Conservation (phyloP, 805 yeast genomes). For the Tetrapisispora iriomotensis region DNA sequence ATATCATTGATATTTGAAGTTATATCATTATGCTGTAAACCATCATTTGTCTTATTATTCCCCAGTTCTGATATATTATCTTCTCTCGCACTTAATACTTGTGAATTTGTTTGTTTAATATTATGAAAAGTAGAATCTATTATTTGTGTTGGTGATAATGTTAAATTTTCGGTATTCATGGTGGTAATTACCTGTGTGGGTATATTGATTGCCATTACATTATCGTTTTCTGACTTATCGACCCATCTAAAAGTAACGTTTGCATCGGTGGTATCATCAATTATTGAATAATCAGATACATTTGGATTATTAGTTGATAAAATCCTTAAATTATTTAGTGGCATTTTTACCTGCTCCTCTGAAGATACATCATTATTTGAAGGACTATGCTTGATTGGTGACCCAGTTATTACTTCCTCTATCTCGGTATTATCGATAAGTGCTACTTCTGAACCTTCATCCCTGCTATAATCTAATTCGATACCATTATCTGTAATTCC, state of each 20-base stretch:
- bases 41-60: neutral
- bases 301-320: neutral
- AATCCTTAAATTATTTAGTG: no score
- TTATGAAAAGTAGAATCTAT: neutral
- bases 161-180: conserved; percentile 8
- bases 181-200: conserved; percentile 16
- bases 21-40: neutral
- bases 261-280: conserved; percentile 15
- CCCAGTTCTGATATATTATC: neutral
- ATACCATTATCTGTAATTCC: neutral
- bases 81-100: neutral
- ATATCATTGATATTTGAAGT: no score
- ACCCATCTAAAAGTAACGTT: conserved; percentile 12
- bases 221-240: conserved; percentile 6
- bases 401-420: no score
- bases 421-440: neutral
- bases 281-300: conserved; percentile 5
- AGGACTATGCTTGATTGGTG: no score
- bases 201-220: conserved; percentile 7
- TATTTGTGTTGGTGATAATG: neutral
- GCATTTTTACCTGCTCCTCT: neutral
- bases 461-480: conserved; percentile 2
- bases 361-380: neutral
- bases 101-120: neutral
- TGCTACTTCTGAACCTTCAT: neutral